These are phyloP conservation scores for Shiraia sp. DNA, from an alignment of 2,329 filamentous ascomycete genomes.

Conservation along the genomic window DNA sequence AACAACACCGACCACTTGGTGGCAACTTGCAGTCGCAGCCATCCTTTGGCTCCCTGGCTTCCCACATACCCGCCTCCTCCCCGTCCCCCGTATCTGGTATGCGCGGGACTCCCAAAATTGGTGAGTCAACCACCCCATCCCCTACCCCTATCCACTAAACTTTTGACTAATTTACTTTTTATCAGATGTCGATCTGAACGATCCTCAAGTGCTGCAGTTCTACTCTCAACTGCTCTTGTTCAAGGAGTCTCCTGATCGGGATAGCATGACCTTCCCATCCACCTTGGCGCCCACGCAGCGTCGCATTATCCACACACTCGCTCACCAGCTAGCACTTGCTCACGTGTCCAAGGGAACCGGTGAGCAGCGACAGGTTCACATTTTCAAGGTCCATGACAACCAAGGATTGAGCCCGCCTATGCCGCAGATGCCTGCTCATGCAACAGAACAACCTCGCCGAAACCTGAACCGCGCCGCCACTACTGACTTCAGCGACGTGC, in stretches of 20 bases:
- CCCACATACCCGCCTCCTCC: conserved; percentile 65
- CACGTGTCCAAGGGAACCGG: conserved; percentile 89
- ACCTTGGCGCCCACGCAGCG: conserved; percentile 81
- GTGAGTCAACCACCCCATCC: conserved; percentile 32
- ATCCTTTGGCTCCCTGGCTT: conserved; percentile 79
- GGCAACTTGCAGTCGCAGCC: conserved; percentile 78
- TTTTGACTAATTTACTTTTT: conserved; percentile 19
- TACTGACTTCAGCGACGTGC: conserved; percentile 87
- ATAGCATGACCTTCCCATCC: conserved; percentile 82
- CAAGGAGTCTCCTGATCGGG: conserved; percentile 75
- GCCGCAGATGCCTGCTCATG: conserved; percentile 65
- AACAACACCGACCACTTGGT: conserved; percentile 82
- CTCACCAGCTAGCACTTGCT: conserved; percentile 90
- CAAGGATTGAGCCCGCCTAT: conserved; percentile 64
- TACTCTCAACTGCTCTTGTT: conserved; percentile 91
- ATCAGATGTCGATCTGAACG: conserved; percentile 83
- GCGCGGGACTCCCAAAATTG: conserved; percentile 51
- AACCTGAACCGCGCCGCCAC: conserved; percentile 93
- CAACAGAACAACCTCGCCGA: conserved; percentile 76
- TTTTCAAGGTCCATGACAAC: conserved; percentile 71
- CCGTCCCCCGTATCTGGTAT: conserved; percentile 68
- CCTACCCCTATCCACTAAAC: conserved; percentile 7
- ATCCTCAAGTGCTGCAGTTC: conserved; percentile 81
- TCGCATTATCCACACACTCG: conserved; percentile 88
- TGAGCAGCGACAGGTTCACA: conserved; percentile 86